Conservation (phyloP, 2,329 filamentous ascomycete genomes). For the Penicillium sp. region DNA sequence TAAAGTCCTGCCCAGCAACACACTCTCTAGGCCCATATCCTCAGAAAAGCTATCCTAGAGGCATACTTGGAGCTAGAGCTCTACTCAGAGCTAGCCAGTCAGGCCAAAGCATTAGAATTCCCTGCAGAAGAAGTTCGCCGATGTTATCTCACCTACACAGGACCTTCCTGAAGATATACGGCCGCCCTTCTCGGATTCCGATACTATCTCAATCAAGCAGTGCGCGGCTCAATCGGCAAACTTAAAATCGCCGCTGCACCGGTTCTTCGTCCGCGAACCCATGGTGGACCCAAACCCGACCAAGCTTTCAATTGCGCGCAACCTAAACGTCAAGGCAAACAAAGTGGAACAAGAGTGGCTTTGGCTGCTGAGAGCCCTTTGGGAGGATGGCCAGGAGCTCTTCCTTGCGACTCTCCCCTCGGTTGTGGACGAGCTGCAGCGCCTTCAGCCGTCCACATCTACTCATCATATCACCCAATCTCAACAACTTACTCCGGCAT, state of each 20-base stretch:
- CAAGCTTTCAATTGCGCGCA: neutral
- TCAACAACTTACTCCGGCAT: neutral
- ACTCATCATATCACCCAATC: neutral
- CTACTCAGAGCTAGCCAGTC: constrained; percentile 7
- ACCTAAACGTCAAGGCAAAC: neutral
- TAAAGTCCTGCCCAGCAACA: neutral
- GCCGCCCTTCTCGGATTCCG: constrained; percentile 15
- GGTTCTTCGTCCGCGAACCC: constrained; percentile 19
- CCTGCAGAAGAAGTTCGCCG: constrained; percentile 10
- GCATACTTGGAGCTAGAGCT: constrained; percentile 10
- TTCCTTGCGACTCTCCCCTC: constrained; percentile 41
- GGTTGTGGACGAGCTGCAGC: constrained; percentile 56
- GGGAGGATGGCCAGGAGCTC: constrained; percentile 36
- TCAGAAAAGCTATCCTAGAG: neutral
- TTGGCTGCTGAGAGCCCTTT: constrained; percentile 18
- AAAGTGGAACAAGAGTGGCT: constrained; percentile 1
- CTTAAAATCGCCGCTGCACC: constrained; percentile 20
- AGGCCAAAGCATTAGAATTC: neutral
- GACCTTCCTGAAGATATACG: constrained; percentile 19
- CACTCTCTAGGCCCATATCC: constrained; percentile 9
- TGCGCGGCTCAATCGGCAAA: neutral
- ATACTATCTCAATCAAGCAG: constrained; percentile 6
- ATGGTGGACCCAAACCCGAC: neutral
- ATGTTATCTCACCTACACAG: constrained; percentile 7
- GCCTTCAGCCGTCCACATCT: constrained; percentile 16